Conservation (phyloP, 2,329 filamentous ascomycete genomes). For the Diaporthe sp. region DNA sequence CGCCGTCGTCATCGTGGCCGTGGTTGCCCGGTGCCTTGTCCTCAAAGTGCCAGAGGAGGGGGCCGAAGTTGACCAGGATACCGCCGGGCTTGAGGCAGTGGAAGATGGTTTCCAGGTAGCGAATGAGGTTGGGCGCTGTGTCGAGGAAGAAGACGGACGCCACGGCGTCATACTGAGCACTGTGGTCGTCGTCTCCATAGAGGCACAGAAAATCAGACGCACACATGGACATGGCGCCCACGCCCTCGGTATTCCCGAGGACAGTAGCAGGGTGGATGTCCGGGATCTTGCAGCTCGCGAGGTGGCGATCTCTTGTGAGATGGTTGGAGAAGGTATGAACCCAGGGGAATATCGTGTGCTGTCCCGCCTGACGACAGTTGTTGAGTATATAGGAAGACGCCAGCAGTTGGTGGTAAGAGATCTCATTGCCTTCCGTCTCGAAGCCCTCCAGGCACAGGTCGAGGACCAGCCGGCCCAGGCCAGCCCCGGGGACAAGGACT, state of each 20-base stretch:
- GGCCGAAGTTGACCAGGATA: conserved; percentile 89
- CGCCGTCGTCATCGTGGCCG: conserved; percentile 61
- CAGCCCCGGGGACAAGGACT: conserved; percentile 90
- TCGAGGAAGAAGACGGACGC: conserved; percentile 96
- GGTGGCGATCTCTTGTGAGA: conserved; percentile 75
- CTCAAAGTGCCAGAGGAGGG: conserved; percentile 95
- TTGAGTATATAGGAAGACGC: conserved; percentile 84
- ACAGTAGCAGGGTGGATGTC: conserved; percentile 78
- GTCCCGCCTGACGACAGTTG: conserved; percentile 65
- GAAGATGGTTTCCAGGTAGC: conserved; percentile 86
- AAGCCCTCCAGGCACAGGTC: conserved; percentile 83
- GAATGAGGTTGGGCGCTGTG: conserved; percentile 91
- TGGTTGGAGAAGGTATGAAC: conserved; percentile 91
- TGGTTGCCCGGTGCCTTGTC: conserved; percentile 72
- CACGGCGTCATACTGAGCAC: conserved; percentile 79
- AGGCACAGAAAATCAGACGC: conserved; percentile 93
- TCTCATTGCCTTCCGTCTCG: conserved; percentile 88
- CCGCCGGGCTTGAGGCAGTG: conserved; percentile 83
- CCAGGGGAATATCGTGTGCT: conserved; percentile 86
- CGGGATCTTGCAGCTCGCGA: conserved; percentile 79
- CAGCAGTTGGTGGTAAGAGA: conserved; percentile 96
- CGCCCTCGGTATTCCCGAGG: conserved; percentile 50
- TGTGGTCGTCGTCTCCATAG: conserved; percentile 74
- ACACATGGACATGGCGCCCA: conserved; percentile 88
- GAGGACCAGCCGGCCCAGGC: conserved; percentile 88